These are phyloP conservation scores for barley (Hordeum vulgare) DNA, from an alignment of 176 grass and related monocot species.

Conservation along the genomic window MorexV3_pseudomolecules_assembly NC_058522.1:245172757-245173256, in stretches of 20 bases:
- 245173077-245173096: constrained; percentile 75
- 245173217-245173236: constrained; percentile 86
- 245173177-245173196: constrained; percentile 80
- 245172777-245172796: constrained; percentile 92
- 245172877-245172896: constrained; percentile 16
- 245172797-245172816: constrained; percentile 55
- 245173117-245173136: constrained; percentile 83
- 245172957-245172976: constrained; percentile 93
- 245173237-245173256: constrained; percentile 79
- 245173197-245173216: constrained; percentile 98
- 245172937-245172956: constrained; percentile 91
- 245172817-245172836: not conserved
- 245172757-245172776: constrained; percentile 96
- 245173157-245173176: constrained; percentile 93
- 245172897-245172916: constrained; percentile 80
- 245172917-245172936: constrained; percentile 95
- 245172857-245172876: not conserved
- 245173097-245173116: constrained; percentile 86
- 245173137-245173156: constrained; percentile 71
- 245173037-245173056: constrained; percentile 94
- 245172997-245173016: constrained; percentile 92
- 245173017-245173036: constrained; percentile 85
- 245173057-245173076: constrained; percentile 95
- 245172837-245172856: not conserved
- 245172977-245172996: constrained; percentile 67